Evolutionary conservation across 345 rosid genomes (phyloP).

Genomic region (Brassica carinata): DNA sequence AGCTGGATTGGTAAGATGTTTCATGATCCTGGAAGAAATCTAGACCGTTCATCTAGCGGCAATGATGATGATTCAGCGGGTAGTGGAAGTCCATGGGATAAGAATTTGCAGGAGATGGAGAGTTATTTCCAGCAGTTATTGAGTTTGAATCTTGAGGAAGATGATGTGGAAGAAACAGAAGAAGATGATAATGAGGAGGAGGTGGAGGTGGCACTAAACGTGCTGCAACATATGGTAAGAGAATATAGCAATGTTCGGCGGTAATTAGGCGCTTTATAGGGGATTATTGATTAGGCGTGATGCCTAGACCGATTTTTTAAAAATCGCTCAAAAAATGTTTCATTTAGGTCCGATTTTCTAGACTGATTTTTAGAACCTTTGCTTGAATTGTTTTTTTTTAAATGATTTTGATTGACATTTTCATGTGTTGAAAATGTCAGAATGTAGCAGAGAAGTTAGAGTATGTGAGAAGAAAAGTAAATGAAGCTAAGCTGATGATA

Average conservation of each 20-base stretch:
- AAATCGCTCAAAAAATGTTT: too few relatives aligned
- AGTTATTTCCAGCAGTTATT: slow-evolving; percentile 58
- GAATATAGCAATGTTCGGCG: not conserved
- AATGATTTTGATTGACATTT: not conserved
- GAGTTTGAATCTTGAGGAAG: slow-evolving; percentile 50
- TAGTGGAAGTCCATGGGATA: slow-evolving; percentile 50
- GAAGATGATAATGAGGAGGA: slow-evolving; percentile 33
- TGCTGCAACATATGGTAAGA: slow-evolving; percentile 35
- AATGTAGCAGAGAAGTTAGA: slow-evolving; percentile 49
- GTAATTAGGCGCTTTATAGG: too few relatives aligned
- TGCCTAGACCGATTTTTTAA: too few relatives aligned
- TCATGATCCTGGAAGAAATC: slow-evolving; percentile 37
- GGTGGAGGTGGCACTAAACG: slow-evolving; percentile 21
- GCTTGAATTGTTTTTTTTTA: not conserved
- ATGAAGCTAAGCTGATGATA: slow-evolving; percentile 55
- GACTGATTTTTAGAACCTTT: not conserved
- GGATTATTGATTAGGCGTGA: not conserved
- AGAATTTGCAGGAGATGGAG: slow-evolving; percentile 47
- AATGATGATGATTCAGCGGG: slow-evolving; percentile 28
- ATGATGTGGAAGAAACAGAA: slow-evolving; percentile 11
- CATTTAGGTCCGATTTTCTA: too few relatives aligned
- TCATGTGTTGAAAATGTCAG: slow-evolving; percentile 39
- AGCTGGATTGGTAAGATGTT: slow-evolving; percentile 70
- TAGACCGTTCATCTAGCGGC: slow-evolving; percentile 1
- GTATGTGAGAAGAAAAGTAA: slow-evolving; percentile 46